These are phyloP conservation scores for Pythium biforme DNA, from an alignment of 352 stramenopile species.

Conservation along the genomic window DNA sequence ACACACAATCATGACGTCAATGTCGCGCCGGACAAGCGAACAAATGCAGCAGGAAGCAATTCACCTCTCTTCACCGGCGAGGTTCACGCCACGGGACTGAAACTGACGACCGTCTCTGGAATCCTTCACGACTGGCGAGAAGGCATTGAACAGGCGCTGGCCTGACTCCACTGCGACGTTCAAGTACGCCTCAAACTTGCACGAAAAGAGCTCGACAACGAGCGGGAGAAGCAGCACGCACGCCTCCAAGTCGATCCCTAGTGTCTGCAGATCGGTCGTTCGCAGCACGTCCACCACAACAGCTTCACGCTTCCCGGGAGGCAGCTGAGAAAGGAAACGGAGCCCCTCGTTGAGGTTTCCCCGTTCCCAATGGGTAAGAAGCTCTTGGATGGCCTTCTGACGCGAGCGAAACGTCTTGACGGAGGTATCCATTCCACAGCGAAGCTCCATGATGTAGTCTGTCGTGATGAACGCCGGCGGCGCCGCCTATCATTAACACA, in stretches of 20 bases:
- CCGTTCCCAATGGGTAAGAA: conserved; percentile 70
- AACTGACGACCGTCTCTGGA: conserved; percentile 46
- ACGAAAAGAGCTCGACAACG: conserved; percentile 60
- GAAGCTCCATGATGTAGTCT: conserved; percentile 81
- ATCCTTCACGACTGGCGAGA: conserved; percentile 72
- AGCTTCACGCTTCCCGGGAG: conserved; percentile 66
- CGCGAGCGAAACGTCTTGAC: conserved; percentile 68
- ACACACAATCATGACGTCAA: neutral
- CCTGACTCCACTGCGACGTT: conserved; percentile 51
- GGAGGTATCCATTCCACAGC: conserved; percentile 82
- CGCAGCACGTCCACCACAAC: conserved; percentile 71
- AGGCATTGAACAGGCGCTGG: conserved; percentile 70
- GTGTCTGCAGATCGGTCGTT: conserved; percentile 53
- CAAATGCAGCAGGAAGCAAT: neutral
- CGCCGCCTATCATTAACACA: neutral
- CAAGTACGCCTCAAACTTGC: conserved; percentile 74
- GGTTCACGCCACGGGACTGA: conserved; percentile 56
- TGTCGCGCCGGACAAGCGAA: no score
- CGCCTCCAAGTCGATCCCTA: conserved; percentile 71
- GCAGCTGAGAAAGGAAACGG: conserved; percentile 62
- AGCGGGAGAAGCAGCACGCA: conserved; percentile 78
- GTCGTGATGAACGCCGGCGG: conserved; percentile 38
- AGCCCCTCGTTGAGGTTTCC: conserved; percentile 67
- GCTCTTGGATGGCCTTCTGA: conserved; percentile 70
- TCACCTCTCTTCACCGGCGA: conserved; percentile 75